Evolutionary conservation across 2,329 filamentous ascomycete species (phyloP), one percentile per base, ranked within the genome.

Genomic region (Hymenoscyphus fructigenus): DNA sequence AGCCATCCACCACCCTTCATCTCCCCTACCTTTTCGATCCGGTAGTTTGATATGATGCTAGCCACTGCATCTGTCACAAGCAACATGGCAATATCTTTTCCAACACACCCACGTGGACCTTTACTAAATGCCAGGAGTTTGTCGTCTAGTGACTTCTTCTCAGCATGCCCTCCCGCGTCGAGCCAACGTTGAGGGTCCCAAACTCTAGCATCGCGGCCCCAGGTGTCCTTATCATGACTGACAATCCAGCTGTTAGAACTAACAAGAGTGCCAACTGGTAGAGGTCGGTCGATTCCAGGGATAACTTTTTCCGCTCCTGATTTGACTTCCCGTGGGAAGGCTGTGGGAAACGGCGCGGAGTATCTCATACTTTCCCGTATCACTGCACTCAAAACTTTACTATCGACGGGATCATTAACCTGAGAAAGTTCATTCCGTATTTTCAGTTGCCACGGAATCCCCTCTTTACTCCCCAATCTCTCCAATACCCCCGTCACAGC

Each of bases 241-340:
- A 65, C 44, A 32, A 65, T 59, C 59, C 32, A 65, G 15, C 58
- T 62, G 34, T 65, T 65, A 3, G 63, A 28, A 41, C 26, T 26
- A 7, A 65, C 56, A 14, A 62, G 32, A n/a, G 63, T 65, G 14
- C 63, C 63, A 38, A 55, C 3, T 4, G 59, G 63, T 2, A 65
- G 38, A 26, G 63, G 50, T 9, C 9, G 29, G 5, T 15, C 4
- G 1, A 65, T 12, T 28, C 59, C 59, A 34, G 63, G 50, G 41
- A 65, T 65, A 7, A 53, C 59, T 36, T 26, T 53, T 53, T 53
- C 47, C 1, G 47, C 47, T 5, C 20, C 47, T 23, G 23, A 9
- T 14, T 23, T 20, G 2, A 53, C 47, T 53, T 53, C 20, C 23
- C 20, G 20, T 3, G 47, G 47, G 20, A 53, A 53, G 5, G 47